Conservation (phyloP, 352 stramenopile genomes). For the Globisporangium orthogonon region DNA sequence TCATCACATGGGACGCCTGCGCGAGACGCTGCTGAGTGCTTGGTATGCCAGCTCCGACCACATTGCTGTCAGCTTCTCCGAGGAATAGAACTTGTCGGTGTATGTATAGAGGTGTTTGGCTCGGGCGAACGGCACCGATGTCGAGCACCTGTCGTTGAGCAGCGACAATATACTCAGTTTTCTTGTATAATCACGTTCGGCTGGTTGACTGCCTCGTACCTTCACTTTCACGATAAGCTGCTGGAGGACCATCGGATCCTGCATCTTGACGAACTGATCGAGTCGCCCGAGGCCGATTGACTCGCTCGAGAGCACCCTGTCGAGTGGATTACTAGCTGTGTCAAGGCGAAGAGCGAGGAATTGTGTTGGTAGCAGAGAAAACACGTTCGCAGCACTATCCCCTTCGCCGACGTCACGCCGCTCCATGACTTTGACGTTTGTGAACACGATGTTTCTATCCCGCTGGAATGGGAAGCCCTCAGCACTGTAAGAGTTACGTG, state of each 20-base stretch:
- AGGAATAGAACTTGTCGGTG: conserved; percentile 62
- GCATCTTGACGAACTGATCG: conserved; percentile 13
- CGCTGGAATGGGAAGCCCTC: conserved; percentile 36
- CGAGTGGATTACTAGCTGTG: background rate
- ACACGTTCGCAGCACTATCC: background rate
- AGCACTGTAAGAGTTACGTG: conserved; percentile 5
- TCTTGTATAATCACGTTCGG: too few species aligned
- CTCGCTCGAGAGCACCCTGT: conserved; percentile 4
- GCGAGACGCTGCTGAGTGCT: conserved; percentile 10
- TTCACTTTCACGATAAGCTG: conserved; percentile 22
- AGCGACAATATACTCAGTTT: background rate
- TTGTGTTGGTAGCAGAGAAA: conserved; percentile 29
- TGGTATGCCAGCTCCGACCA: background rate
- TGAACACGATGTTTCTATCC: conserved; percentile 34
- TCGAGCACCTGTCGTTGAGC: conserved; percentile 30
- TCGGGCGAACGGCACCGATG: conserved; percentile 61
- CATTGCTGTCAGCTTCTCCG: conserved; percentile 17
- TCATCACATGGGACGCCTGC: conserved; percentile 38
- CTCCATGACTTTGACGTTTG: conserved; percentile 54
- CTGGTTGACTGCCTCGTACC: background rate
- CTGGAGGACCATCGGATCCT: conserved; percentile 17
- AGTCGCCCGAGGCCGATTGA: conserved; percentile 9
- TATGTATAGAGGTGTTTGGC: conserved; percentile 44
- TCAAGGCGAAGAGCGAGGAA: conserved; percentile 31
- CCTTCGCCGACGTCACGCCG: conserved; percentile 22